A percentile compares a stretch with the other conserved stretches of the same genome.
Conservation (phyloP, 768 basidiomycete species). For the Scleroderma bovista region DNA sequence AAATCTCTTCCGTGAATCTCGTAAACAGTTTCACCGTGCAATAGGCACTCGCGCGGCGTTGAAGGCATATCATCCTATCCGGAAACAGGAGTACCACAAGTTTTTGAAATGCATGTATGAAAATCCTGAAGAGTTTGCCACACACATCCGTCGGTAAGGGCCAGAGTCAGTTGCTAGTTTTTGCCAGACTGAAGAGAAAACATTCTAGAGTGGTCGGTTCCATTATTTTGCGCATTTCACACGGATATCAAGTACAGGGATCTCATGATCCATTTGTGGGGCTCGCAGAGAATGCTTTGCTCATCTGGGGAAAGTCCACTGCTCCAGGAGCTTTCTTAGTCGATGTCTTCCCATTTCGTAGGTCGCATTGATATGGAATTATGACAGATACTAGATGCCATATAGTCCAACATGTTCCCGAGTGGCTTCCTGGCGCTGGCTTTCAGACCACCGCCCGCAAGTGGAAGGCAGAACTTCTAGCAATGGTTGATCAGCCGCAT, state of each 20-base stretch:
- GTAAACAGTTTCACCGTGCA: slow-evolving; percentile 8
- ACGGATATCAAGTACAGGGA: slow-evolving; percentile 35
- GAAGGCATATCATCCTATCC: slow-evolving; percentile 8
- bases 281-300: slow-evolving; percentile 20
- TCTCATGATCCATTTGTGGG: slow-evolving; percentile 34
- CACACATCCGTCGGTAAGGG: slow-evolving; percentile 17
- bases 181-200: too few relatives aligned
- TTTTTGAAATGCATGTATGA: slow-evolving; percentile 15
- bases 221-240: slow-evolving; percentile 34
- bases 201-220: slow-evolving; percentile 10
- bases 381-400: neutral
- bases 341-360: slow-evolving; percentile 8
- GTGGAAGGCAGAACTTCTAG: too few relatives aligned
- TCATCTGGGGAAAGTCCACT: slow-evolving; percentile 3
- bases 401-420: slow-evolving; percentile 13
- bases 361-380: neutral
- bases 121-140: slow-evolving; percentile 9
- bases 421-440: slow-evolving; percentile 18
- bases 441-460: slow-evolving; percentile 14
- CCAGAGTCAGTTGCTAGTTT: neutral
- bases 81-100: slow-evolving; percentile 12
- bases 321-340: slow-evolving; percentile 10
- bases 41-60: slow-evolving; percentile 10
- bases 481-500: slow-evolving; percentile 1
- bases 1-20: slow-evolving; percentile 9